Percentiles rank a stretch among this genome's conserved stretches.
phyloP scores from a whole-genome alignment of 2,329 filamentous ascomycete genomes.

The Diplodia mutila region DNA sequence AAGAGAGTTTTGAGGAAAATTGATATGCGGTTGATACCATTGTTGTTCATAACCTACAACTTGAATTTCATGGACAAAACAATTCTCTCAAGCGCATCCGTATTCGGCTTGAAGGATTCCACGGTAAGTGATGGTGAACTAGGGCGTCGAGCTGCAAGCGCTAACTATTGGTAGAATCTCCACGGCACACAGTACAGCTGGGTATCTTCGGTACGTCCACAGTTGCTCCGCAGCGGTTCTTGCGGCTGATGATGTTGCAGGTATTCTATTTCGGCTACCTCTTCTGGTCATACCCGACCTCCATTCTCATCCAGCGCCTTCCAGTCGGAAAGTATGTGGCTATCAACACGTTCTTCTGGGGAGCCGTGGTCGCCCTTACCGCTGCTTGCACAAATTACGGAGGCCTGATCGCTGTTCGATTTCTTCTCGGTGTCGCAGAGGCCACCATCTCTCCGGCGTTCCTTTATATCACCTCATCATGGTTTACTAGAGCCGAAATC shows the following conservation, averaged over 20 bases:
- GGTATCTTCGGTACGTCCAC: slow-evolving; percentile 53
- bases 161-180: slow-evolving; percentile 42
- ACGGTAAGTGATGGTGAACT: background rate
- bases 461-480: slow-evolving; percentile 36
- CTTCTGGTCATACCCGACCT: slow-evolving; percentile 55
- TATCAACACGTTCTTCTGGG: slow-evolving; percentile 57
- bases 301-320: slow-evolving; percentile 53
- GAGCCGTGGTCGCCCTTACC: slow-evolving; percentile 47
- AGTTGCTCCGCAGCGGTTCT: too few species aligned
- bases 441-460: slow-evolving; percentile 33
- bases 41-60: slow-evolving; percentile 62
- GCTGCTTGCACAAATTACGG: slow-evolving; percentile 34
- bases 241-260: background rate
- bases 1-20: slow-evolving; percentile 58
- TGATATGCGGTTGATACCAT: slow-evolving; percentile 58
- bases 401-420: slow-evolving; percentile 34
- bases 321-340: slow-evolving; percentile 55
- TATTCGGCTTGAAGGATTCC: slow-evolving; percentile 59
- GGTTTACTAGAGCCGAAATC: slow-evolving; percentile 37
- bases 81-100: slow-evolving; percentile 52
- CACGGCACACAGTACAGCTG: slow-evolving; percentile 22
- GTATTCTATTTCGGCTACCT: slow-evolving; percentile 58
- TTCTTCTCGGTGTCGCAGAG: slow-evolving; percentile 37
- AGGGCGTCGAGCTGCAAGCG: too few species aligned
- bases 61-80: slow-evolving; percentile 67